Percentiles rank a stretch among this genome's conserved stretches.
Evolutionary conservation across 371 early-diverging fungal genomes (phyloP).

Genomic region (Mucor plumbeus): DNA sequence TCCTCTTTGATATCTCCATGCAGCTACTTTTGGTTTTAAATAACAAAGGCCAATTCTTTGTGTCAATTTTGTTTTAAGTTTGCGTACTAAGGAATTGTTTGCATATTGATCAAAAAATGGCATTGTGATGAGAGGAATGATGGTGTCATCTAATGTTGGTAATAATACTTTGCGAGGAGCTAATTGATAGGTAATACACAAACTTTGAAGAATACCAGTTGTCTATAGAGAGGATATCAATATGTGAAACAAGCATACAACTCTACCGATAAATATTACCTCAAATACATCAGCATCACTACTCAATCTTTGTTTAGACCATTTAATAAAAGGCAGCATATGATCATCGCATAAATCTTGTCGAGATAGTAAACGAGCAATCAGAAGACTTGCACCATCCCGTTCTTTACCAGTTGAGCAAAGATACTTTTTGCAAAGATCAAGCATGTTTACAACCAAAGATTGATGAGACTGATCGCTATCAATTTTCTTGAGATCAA

Average conservation of each 20-base stretch:
- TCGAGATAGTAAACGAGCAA: slow-evolving; percentile 75
- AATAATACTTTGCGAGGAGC: slow-evolving; percentile 70
- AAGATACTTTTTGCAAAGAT: slow-evolving; percentile 59
- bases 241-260: not conserved
- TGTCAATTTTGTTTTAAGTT: slow-evolving; percentile 79
- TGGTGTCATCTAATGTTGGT: slow-evolving; percentile 59
- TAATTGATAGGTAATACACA: slow-evolving; percentile 74
- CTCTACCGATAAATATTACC: slow-evolving; percentile 27
- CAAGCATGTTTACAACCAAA: slow-evolving; percentile 58
- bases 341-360: slow-evolving; percentile 56
- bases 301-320: slow-evolving; percentile 57
- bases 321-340: slow-evolving; percentile 62
- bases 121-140: slow-evolving; percentile 57
- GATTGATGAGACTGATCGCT: slow-evolving; percentile 53
- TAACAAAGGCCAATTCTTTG: slow-evolving; percentile 83
- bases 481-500: slow-evolving; percentile 87
- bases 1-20: slow-evolving; percentile 81
- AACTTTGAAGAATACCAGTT: slow-evolving; percentile 67
- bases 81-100: slow-evolving; percentile 77
- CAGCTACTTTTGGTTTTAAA: slow-evolving; percentile 73
- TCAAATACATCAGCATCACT: slow-evolving; percentile 52
- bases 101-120: slow-evolving; percentile 60
- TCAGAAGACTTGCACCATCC: slow-evolving; percentile 82
- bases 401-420: slow-evolving; percentile 79
- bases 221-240: slow-evolving; percentile 23